These are phyloP conservation scores for Petunia hybrid DNA, from an alignment of 305 asterid genomes.

Conservation along the genomic window DNA sequence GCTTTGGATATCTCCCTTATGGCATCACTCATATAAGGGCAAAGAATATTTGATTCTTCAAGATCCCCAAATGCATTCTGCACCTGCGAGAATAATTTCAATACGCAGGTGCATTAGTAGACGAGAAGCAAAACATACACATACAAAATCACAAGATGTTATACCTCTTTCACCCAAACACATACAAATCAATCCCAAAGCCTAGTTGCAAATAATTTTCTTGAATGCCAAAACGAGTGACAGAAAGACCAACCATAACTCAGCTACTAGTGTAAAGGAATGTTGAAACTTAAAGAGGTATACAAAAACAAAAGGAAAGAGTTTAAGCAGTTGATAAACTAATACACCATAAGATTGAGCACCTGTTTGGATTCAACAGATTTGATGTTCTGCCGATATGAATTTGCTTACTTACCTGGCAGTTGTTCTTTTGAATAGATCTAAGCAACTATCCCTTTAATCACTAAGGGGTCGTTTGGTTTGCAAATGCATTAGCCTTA, in stretches of 20 bases:
- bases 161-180: neutral
- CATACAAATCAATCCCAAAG: constrained; percentile 16
- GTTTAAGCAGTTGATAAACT: constrained; percentile 2
- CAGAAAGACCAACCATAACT: constrained; percentile 2
- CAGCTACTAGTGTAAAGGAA: constrained; percentile 10
- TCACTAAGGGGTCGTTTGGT: neutral
- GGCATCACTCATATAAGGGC: constrained; percentile 83
- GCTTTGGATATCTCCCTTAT: constrained; percentile 86
- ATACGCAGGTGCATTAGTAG: constrained; percentile 16
- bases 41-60: constrained; percentile 89
- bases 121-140: constrained; percentile 15
- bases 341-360: neutral
- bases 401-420: constrained; percentile 10
- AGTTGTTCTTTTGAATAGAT: constrained; percentile 8
- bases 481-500: too few relatives aligned
- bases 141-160: neutral
- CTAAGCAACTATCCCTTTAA: neutral
- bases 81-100: constrained; percentile 58
- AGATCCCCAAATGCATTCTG: constrained; percentile 79
- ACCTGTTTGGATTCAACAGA: neutral
- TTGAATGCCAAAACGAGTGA: constrained; percentile 12
- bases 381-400: neutral
- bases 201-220: constrained; percentile 25
- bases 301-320: neutral
- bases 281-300: neutral